These are phyloP conservation scores for Metschnikowia borealis DNA, from an alignment of 805 yeast genomes.

Conservation along the genomic window DNA sequence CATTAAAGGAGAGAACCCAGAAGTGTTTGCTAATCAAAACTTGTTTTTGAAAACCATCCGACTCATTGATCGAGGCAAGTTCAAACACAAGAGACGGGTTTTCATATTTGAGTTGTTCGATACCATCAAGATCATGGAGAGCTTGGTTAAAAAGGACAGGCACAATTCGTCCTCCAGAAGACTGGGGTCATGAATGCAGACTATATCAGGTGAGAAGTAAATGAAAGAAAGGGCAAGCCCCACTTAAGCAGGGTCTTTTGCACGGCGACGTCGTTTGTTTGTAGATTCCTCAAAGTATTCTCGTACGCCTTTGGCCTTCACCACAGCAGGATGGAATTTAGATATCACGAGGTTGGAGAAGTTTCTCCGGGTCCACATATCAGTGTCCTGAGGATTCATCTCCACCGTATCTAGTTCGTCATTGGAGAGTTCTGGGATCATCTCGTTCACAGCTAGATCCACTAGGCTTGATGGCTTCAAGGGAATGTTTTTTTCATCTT, in stretches of 20 bases:
- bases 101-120: slow-evolving; percentile 59
- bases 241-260: slow-evolving; percentile 2
- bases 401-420: slow-evolving; percentile 36
- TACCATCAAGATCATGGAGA: slow-evolving; percentile 50
- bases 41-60: slow-evolving; percentile 50
- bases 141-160: slow-evolving; percentile 44
- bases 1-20: slow-evolving; percentile 48
- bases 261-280: slow-evolving; percentile 2
- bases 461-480: slow-evolving; percentile 21
- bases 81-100: slow-evolving; percentile 57
- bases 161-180: slow-evolving; percentile 16
- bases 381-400: slow-evolving; percentile 37
- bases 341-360: slow-evolving; percentile 31
- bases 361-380: slow-evolving; percentile 37
- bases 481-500: slow-evolving; percentile 4
- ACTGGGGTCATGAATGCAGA: not conserved
- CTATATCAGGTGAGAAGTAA: not conserved
- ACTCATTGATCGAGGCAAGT: slow-evolving; percentile 54
- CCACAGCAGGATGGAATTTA: slow-evolving; percentile 31
- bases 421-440: slow-evolving; percentile 32
- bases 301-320: slow-evolving; percentile 20
- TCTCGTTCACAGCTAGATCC: slow-evolving; percentile 31
- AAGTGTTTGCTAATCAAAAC: slow-evolving; percentile 51
- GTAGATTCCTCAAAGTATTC: slow-evolving; percentile 15
- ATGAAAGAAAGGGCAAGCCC: not conserved